These are phyloP conservation scores for Carex scoparia DNA, from an alignment of 176 grass and related monocot genomes.

Conservation along the genomic window DNA sequence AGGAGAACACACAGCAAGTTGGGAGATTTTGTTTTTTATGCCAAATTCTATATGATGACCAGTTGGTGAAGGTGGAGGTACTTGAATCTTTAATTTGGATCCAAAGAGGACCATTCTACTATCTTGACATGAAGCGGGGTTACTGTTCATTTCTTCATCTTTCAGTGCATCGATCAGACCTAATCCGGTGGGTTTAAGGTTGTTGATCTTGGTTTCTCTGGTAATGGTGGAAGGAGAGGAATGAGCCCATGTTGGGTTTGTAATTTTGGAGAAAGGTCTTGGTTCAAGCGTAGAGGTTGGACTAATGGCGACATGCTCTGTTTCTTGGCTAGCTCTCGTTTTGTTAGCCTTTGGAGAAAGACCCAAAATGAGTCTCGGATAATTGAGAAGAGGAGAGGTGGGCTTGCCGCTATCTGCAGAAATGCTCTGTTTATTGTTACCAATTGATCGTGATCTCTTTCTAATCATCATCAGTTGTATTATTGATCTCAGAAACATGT, in stretches of 20 bases:
- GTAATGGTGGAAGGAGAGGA: constrained; percentile 24
- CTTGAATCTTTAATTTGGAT: constrained; percentile 33
- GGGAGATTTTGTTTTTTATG: constrained; percentile 30
- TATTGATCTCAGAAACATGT: constrained; percentile 32
- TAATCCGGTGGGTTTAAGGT: constrained; percentile 32
- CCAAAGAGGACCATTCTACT: constrained; percentile 30
- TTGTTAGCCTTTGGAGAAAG: constrained; percentile 19
- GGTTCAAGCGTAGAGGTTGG: constrained; percentile 51
- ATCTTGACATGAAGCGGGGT: not conserved
- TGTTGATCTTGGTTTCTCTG: constrained; percentile 5
- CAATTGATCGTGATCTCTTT: constrained; percentile 29
- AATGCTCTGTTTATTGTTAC: constrained; percentile 29
- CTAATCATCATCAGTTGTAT: constrained; percentile 44
- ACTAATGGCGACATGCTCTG: constrained; percentile 29
- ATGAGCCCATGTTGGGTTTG: not conserved
- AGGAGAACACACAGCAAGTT: not conserved
- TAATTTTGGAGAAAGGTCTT: constrained; percentile 18
- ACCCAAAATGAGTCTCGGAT: constrained; percentile 33
- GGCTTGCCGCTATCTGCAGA: constrained; percentile 13
- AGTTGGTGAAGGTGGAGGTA: constrained; percentile 22
- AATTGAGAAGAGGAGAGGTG: constrained; percentile 12
- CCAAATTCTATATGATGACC: constrained; percentile 31
- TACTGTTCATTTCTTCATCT: constrained; percentile 14
- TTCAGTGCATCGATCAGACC: constrained; percentile 51
- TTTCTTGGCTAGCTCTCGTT: not conserved